Evolutionary conservation across 495 filamentous ascomycete species (phyloP).

Genomic region (Trypethelium eluteriae): DNA sequence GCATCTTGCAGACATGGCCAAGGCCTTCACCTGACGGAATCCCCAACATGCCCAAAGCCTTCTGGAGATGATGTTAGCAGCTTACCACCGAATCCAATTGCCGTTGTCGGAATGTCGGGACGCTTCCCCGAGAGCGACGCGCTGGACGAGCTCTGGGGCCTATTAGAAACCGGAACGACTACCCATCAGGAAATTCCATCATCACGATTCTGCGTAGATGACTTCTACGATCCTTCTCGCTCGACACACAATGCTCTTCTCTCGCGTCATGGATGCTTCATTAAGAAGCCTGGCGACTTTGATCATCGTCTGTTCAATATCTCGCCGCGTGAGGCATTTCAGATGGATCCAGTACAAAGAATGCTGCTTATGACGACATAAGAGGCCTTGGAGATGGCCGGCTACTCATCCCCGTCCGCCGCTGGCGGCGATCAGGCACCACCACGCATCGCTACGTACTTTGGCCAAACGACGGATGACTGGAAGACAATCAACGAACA

Average conservation of each 20-base stretch:
- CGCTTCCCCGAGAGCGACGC: constrained; percentile 36
- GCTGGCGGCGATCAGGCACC: neutral
- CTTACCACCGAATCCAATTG: constrained; percentile 22
- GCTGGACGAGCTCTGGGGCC: constrained; percentile 39
- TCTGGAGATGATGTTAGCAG: constrained; percentile 17
- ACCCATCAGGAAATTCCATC: constrained; percentile 23
- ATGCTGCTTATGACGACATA: constrained; percentile 34
- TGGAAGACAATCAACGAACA: constrained; percentile 86
- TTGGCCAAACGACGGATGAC: constrained; percentile 87
- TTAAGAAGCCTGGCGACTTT: constrained; percentile 26
- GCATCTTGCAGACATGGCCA: constrained; percentile 17
- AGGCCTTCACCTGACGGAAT: neutral
- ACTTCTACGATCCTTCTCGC: constrained; percentile 7
- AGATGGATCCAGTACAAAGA: constrained; percentile 34
- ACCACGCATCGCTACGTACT: constrained; percentile 74
- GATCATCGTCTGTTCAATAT: constrained; percentile 39
- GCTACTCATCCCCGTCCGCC: constrained; percentile 27
- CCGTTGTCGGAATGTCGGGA: constrained; percentile 40
- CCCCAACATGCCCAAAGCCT: constrained; percentile 12
- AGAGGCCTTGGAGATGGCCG: constrained; percentile 36
- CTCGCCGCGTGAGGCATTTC: constrained; percentile 35
- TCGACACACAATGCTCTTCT: constrained; percentile 1
- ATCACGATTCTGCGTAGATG: constrained; percentile 4
- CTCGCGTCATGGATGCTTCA: constrained; percentile 12
- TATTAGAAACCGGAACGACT: constrained; percentile 38